phyloP scores from a whole-genome alignment of 1,284 basidiomycete species.

The Naganishia sp. region DNA sequence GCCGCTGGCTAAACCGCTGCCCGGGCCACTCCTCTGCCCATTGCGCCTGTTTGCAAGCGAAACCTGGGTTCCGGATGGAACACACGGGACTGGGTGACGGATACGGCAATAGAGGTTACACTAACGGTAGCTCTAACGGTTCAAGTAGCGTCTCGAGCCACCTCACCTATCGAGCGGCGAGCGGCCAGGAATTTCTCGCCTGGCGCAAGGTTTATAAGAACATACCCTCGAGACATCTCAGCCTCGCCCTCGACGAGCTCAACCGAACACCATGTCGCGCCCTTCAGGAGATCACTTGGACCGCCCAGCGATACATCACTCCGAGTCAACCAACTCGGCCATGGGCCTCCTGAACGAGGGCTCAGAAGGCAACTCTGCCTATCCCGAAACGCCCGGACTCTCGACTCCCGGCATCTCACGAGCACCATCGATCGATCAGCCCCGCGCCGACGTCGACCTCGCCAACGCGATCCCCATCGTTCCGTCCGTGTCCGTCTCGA shows the following conservation, averaged over 20 bases:
- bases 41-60: too few species aligned
- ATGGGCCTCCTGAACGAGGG: constrained; percentile 9
- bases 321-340: constrained; percentile 9
- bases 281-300: constrained; percentile 16
- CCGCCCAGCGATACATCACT: constrained; percentile 14
- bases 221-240: background rate
- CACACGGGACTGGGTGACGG: constrained; percentile 27
- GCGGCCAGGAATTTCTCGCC: background rate
- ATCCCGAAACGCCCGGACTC: background rate
- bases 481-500: constrained; percentile 22
- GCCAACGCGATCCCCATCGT: constrained; percentile 2
- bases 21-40: too few species aligned
- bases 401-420: constrained; percentile 6
- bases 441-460: constrained; percentile 8
- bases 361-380: background rate
- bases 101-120: constrained; percentile 13
- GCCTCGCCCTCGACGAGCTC: too few species aligned
- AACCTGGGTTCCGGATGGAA: constrained; percentile 15
- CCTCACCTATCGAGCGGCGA: too few species aligned
- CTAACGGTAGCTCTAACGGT: background rate
- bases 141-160: too few species aligned
- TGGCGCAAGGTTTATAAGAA: constrained; percentile 2
- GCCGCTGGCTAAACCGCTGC: too few species aligned
- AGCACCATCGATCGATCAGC: constrained; percentile 6
- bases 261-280: constrained; percentile 13